A percentile compares a stretch with the other conserved stretches of the same genome.
Conservation (phyloP, 2,329 filamentous ascomycete genomes). For the Plectosphaerella cucumerina region DNA sequence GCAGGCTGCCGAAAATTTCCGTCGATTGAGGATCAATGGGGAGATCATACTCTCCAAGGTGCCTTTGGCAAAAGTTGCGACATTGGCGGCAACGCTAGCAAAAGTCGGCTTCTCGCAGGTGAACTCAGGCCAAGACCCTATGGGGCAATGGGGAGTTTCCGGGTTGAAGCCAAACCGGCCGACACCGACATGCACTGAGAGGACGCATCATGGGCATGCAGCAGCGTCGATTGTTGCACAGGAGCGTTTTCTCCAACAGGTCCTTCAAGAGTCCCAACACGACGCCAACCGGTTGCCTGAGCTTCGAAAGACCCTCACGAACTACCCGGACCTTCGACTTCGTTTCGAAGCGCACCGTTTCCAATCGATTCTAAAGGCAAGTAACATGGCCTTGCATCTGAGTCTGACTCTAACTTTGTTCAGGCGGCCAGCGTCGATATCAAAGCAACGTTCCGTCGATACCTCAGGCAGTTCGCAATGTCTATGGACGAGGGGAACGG, state of each 20-base stretch:
- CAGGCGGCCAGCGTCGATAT: neutral
- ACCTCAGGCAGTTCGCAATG: neutral
- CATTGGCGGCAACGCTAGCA: neutral
- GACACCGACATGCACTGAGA: neutral
- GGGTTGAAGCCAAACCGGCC: neutral
- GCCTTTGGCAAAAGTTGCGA: neutral
- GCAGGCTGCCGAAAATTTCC: neutral
- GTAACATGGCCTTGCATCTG: neutral
- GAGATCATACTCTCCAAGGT: neutral
- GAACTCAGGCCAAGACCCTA: neutral
- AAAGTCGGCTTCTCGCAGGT: neutral
- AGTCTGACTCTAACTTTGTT: neutral
- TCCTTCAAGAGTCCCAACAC: neutral
- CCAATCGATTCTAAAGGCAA: neutral
- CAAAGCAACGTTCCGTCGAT: neutral
- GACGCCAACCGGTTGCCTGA: neutral
- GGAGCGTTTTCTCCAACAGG: neutral
- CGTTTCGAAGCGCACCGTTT: neutral
- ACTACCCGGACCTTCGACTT: neutral
- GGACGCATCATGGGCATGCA: neutral
- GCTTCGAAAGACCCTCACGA: neutral
- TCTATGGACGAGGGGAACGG: too few relatives aligned
- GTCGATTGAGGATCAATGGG: neutral
- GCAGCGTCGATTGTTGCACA: neutral
- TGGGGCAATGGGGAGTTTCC: neutral